Evolutionary conservation across 2,329 filamentous ascomycete genomes (phyloP).

Genomic region (Aureobasidium sp.): DNA sequence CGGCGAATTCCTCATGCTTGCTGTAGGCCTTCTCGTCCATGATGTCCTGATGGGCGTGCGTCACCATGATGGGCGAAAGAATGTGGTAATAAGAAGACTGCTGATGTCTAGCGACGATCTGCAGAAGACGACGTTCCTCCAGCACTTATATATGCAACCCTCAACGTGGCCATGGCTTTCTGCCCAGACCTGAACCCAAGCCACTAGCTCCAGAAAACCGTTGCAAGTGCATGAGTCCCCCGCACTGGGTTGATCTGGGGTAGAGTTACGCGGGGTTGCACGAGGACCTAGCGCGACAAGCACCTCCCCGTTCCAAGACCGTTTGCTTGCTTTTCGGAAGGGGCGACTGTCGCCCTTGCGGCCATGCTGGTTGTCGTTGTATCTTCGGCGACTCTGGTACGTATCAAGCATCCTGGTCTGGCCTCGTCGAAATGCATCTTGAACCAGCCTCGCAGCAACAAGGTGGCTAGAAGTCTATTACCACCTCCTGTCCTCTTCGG

Average conservation of each 20-base stretch:
- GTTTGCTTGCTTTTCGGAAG: not conserved
- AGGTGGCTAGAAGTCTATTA: not conserved
- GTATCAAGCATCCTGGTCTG: not conserved
- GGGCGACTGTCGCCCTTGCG: not conserved
- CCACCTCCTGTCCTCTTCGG: not conserved
- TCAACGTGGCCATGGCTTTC: conserved; percentile 8
- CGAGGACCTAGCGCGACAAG: not conserved
- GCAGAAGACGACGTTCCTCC: not conserved
- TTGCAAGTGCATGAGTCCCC: not conserved
- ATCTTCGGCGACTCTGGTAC: not conserved
- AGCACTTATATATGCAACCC: conserved; percentile 1
- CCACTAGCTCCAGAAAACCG: conserved; percentile 1
- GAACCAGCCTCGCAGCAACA: not conserved
- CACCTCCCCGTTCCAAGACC: not conserved
- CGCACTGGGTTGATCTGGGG: conserved; percentile 3
- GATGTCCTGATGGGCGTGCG: not conserved
- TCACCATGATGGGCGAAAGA: not conserved
- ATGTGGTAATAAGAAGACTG: not conserved
- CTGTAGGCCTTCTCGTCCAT: conserved; percentile 2
- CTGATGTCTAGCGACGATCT: not conserved
- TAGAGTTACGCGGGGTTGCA: not conserved
- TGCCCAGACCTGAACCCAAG: conserved; percentile 6
- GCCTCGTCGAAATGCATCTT: not conserved
- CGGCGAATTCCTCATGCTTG: not conserved
- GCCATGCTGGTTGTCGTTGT: not conserved